Evolutionary conservation across 768 basidiomycete species (phyloP), one percentile per base, ranked within the genome.

Genomic region (Kwoniella mangroviensis): DNA sequence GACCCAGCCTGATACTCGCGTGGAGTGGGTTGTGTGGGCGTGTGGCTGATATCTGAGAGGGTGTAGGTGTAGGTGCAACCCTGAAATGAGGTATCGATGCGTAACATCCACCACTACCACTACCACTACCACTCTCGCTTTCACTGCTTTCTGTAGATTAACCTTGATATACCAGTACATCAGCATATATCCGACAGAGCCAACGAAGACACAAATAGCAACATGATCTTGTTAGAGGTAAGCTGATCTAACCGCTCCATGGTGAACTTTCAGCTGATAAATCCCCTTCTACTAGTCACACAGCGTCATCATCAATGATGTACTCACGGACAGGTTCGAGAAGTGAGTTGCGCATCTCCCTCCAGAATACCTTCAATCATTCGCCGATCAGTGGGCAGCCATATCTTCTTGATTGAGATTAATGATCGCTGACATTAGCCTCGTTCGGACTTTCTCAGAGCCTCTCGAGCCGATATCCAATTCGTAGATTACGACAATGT

Each of bases 401-500:
- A 40, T 61, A 57, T 34, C 28, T n/a, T 15, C 51, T 17, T 19
- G 49, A 51, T 1, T 51, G 49, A 17, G 17, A 51, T 51, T 7
- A 0, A 21, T 55, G n/a, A 55, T 12, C 4, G 24, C 24, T n/a
- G 21, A 26, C 21, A 26, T 12, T n/a, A 21, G 9, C 4, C 51
- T 17, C 21, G 51, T 52, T 21, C 1, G 15, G 15, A 52, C 51
- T 17, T 17, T 21, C 54, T 11, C 21, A 99, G 95, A 83, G 94
- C 96, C 15, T 89, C 91, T 6, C 89, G 91, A 40, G 86, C 98
- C 70, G 97, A 99, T 85, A 91, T 98, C 66, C 89, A 92, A 67
- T 99, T 99, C 77, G 97, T 98, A 63, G 97, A 99, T 85, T 99
- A 94, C 75, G 97, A 99, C 82, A 91, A 93, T 59, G 94, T 98